Evolutionary conservation across 768 basidiomycete genomes (phyloP), one percentile per base, ranked within the genome.

Genomic region (Tulasnella sp.): DNA sequence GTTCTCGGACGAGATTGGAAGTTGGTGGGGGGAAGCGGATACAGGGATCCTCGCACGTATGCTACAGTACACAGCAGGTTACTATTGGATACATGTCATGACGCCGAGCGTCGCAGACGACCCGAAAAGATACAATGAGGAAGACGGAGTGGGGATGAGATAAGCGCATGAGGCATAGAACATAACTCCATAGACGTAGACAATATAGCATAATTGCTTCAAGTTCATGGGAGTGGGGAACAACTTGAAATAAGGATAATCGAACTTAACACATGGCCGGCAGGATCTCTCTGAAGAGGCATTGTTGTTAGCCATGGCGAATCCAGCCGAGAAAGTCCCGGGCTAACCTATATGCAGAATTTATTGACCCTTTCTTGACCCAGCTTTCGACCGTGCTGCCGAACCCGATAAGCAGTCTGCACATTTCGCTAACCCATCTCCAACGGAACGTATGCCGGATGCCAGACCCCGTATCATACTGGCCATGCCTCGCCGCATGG

Each of bases 371-470:
- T 64, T 64, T 34, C 58, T 64, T 34, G 58, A 64, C 7, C 58
- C 31, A 34, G 58, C 58, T 64, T n/a, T 74, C 36, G 73, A 74
- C 73, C 38, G 25, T 19, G 29, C 38, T 19, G 42, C 29, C 22
- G 73, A 38, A 22, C 73, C 73, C 8, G 73, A 74, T n/a, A 74
- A 29, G 39, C 42, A 52, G 54, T 74, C 73, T 22, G 73, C 73
- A 49, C 45, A 74, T 22, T 74, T 74, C 34, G 25, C 73, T 8
- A 74, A 17, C 12, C 73, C 73, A 58, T 74, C 73, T 19, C 73
- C 73, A 19, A 74, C 58, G 25, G 73, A 74, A 42, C 54, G 45
- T 42, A 74, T 40, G 17, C 73, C 73, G 36, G 31, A 38, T 12
- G 73, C 73, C 7, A 58, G 36, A 17, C 52, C 52, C 42, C 58